Evolutionary conservation across 2,329 filamentous ascomycete species (phyloP).

Genomic region (Phaeosphaeria sp.): DNA sequence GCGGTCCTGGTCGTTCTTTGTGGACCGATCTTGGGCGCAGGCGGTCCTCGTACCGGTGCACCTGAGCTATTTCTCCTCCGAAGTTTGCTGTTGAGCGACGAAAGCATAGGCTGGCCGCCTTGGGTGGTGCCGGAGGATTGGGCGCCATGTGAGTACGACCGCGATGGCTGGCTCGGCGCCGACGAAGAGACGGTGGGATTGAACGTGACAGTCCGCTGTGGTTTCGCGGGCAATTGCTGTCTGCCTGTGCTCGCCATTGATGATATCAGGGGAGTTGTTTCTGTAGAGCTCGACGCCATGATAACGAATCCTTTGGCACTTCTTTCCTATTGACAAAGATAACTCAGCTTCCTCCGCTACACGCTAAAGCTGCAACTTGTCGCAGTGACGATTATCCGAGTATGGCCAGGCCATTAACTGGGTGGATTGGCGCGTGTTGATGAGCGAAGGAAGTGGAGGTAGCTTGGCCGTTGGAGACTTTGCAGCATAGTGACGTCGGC

Average conservation of each 20-base stretch:
- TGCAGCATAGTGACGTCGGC: neutral
- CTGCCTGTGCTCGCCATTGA: constrained; percentile 39
- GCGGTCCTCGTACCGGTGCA: constrained; percentile 57
- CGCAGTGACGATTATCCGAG: constrained; percentile 1
- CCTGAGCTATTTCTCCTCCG: constrained; percentile 85
- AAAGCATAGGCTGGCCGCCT: constrained; percentile 59
- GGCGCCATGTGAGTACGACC: constrained; percentile 34
- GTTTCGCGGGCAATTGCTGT: constrained; percentile 37
- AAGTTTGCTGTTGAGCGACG: constrained; percentile 85
- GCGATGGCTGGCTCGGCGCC: constrained; percentile 48
- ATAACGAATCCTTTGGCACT: constrained; percentile 3
- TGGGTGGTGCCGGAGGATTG: constrained; percentile 46
- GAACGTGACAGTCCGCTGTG: constrained; percentile 75
- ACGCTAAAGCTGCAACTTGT: constrained; percentile 4
- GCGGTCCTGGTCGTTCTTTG: constrained; percentile 94
- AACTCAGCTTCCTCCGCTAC: constrained; percentile 4
- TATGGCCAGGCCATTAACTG: constrained; percentile 1
- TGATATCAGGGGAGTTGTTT: constrained; percentile 47
- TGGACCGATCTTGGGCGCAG: constrained; percentile 79
- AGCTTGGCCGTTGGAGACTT: neutral
- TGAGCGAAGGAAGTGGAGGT: neutral
- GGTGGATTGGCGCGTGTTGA: neutral
- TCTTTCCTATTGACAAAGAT: neutral
- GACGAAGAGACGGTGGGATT: constrained; percentile 65
- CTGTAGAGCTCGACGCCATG: constrained; percentile 46